Conservation (phyloP, 2,329 filamentous ascomycete genomes). For the Cephalotrichum gorgonifer region DNA sequence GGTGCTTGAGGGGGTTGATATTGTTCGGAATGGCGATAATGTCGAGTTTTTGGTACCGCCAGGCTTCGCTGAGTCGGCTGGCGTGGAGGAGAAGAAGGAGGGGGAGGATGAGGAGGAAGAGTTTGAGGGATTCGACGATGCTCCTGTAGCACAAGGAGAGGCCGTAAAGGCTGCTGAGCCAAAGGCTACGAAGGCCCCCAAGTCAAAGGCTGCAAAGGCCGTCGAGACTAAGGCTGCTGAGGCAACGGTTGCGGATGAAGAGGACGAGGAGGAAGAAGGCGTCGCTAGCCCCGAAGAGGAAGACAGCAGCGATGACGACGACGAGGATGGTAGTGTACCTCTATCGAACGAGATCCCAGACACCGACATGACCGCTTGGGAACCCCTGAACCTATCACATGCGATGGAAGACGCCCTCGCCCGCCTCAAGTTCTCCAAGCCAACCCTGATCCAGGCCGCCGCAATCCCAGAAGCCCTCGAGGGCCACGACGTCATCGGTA, state of each 20-base stretch:
- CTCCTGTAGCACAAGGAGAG: constrained; percentile 16
- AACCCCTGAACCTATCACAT: constrained; percentile 60
- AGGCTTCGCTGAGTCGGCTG: constrained; percentile 7
- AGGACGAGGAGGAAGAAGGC: constrained; percentile 21
- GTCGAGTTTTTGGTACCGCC: constrained; percentile 42
- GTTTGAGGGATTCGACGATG: constrained; percentile 56
- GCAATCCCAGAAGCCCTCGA: constrained; percentile 74
- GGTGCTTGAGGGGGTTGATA: constrained; percentile 81
- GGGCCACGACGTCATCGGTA: constrained; percentile 87
- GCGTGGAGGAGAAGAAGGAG: constrained; percentile 8
- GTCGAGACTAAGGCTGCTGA: constrained; percentile 19
- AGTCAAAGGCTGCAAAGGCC: constrained; percentile 15
- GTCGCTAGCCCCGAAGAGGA: constrained; percentile 13
- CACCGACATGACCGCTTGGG: constrained; percentile 68
- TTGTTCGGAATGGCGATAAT: constrained; percentile 56
- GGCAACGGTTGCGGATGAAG: constrained; percentile 15
- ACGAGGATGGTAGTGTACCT: constrained; percentile 23
- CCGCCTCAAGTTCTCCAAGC: constrained; percentile 67
- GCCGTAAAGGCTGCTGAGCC: constrained; percentile 15
- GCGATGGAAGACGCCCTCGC: constrained; percentile 64
- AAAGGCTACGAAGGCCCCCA: constrained; percentile 17
- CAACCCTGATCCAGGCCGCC: constrained; percentile 70
- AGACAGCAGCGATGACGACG: constrained; percentile 20
- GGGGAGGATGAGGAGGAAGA: constrained; percentile 36
- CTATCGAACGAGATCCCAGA: constrained; percentile 40